Conservation (phyloP, 2,329 filamentous ascomycete genomes). For the Sordariomycetes sp. region DNA sequence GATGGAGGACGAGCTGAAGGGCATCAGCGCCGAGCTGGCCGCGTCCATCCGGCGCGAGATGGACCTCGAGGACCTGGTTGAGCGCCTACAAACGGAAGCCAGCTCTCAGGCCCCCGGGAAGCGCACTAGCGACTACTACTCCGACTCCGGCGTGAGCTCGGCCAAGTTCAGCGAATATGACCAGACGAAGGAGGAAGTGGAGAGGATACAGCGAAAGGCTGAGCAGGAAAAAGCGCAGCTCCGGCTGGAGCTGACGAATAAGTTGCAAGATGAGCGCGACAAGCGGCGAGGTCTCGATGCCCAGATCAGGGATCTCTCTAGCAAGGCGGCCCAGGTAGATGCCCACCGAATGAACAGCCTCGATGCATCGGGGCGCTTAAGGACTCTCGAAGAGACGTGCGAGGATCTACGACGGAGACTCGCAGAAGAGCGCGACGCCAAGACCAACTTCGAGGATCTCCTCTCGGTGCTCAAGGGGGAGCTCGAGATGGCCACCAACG, state of each 20-base stretch:
- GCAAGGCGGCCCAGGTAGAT: constrained; percentile 55
- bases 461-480: constrained; percentile 73
- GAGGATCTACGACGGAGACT: constrained; percentile 76
- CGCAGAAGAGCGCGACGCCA: constrained; percentile 72
- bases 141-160: constrained; percentile 84
- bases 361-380: constrained; percentile 48
- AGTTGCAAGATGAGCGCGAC: constrained; percentile 74
- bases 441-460: constrained; percentile 89
- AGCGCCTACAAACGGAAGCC: constrained; percentile 70
- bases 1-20: constrained; percentile 86
- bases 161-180: constrained; percentile 61
- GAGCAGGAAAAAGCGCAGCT: constrained; percentile 88
- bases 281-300: constrained; percentile 65
- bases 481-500: constrained; percentile 68
- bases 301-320: constrained; percentile 72
- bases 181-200: constrained; percentile 56
- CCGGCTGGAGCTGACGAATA: constrained; percentile 71
- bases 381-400: constrained; percentile 66
- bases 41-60: constrained; percentile 89
- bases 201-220: constrained; percentile 66
- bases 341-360: constrained; percentile 39
- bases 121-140: constrained; percentile 94
- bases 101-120: constrained; percentile 45
- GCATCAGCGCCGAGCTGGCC: constrained; percentile 86
- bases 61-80: constrained; percentile 89